Base-by-base conservation (phyloP, 805 yeast genomes). In the Teunomyces lycoperdinae region DNA sequence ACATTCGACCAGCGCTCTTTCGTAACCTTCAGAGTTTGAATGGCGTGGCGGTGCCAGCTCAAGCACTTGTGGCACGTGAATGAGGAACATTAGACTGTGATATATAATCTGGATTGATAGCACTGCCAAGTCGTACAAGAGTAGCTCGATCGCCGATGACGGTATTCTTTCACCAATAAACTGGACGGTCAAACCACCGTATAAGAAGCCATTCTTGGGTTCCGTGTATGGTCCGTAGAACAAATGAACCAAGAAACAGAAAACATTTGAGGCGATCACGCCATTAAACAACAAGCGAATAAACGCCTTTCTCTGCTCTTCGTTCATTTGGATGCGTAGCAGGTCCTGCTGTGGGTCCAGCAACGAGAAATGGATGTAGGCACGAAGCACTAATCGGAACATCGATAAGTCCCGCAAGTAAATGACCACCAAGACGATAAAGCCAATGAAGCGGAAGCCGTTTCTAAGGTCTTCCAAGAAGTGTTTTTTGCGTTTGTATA, bases 321-420 rank as follows among this genome's bases (percentile, higher is more conserved):
- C 72, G 3, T 62, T 40, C 10, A 58, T 16, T 11, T 35, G 32
- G 11, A 54, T 16, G 9, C 49, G 46, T 4, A 51, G 44, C 41
- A 38, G 41, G 3, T 46, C 32, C 0, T 60, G 51, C 8, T 55
- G 34, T 11, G 75, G 70, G 41, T 67, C 59, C 10, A 67, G 55
- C 5, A 71, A 33, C 4, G 63, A 54, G 45, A 58, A 62, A 26
- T 69, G 74, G 6, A 54, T 43, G 20, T 60, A 56, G 5, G 61
- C 61, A 43, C 73, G 54, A 9, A 67, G 35, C 1, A 53, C 30
- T 5, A 71, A 57, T 26, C 63, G 53, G 1, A 74, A 29, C 17
- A 71, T 36, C 4, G 79, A 74, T 34, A 67, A 48, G 54, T 78
- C 82, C 42, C 67, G 64, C 5, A 76, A 58, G 52, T 73, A 79